A percentile compares a stretch with the other conserved stretches of the same genome.
Conservation (phyloP, 1,284 basidiomycete genomes). For the Ceratobasidium sp. region DNA sequence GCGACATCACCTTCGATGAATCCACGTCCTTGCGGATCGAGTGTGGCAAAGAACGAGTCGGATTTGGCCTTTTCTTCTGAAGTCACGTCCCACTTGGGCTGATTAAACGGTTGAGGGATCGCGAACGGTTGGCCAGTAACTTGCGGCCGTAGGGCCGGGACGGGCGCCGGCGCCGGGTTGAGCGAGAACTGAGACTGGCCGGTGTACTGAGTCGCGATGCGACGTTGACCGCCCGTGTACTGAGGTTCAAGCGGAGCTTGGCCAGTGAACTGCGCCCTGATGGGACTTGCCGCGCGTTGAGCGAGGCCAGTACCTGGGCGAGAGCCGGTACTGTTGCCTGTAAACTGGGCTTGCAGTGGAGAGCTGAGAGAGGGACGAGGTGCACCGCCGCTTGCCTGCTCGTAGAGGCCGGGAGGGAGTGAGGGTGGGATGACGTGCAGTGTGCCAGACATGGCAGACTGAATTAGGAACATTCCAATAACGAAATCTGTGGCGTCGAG, state of each 20-base stretch:
- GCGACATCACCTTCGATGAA: slow-evolving; percentile 94
- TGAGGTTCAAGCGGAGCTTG: slow-evolving; percentile 62
- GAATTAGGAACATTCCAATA: slow-evolving; percentile 97
- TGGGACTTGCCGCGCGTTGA: slow-evolving; percentile 45
- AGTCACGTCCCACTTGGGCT: slow-evolving; percentile 83
- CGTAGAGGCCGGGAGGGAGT: slow-evolving; percentile 92
- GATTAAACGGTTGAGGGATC: slow-evolving; percentile 49
- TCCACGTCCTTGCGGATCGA: slow-evolving; percentile 83
- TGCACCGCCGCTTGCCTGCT: slow-evolving; percentile 75
- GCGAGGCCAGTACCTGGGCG: slow-evolving; percentile 66
- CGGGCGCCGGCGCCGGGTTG: slow-evolving; percentile 50
- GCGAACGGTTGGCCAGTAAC: slow-evolving; percentile 54
- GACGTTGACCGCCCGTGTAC: slow-evolving; percentile 58
- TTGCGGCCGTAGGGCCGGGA: slow-evolving; percentile 55
- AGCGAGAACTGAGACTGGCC: slow-evolving; percentile 47
- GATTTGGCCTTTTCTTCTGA: slow-evolving; percentile 82
- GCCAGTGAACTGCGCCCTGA: slow-evolving; percentile 76
- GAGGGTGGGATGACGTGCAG: slow-evolving; percentile 79
- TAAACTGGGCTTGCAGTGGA: slow-evolving; percentile 49
- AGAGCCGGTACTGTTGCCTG: slow-evolving; percentile 63
- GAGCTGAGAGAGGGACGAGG: slow-evolving; percentile 49
- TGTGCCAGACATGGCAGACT: slow-evolving; percentile 87
- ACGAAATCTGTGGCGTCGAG: slow-evolving; percentile 95
- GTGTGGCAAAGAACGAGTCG: slow-evolving; percentile 85
- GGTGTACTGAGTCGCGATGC: slow-evolving; percentile 43